Percentiles rank a stretch among this genome's conserved stretches.
phyloP scores from a whole-genome alignment of 495 filamentous ascomycete genomes.

The Schizothecium vesticola region DNA sequence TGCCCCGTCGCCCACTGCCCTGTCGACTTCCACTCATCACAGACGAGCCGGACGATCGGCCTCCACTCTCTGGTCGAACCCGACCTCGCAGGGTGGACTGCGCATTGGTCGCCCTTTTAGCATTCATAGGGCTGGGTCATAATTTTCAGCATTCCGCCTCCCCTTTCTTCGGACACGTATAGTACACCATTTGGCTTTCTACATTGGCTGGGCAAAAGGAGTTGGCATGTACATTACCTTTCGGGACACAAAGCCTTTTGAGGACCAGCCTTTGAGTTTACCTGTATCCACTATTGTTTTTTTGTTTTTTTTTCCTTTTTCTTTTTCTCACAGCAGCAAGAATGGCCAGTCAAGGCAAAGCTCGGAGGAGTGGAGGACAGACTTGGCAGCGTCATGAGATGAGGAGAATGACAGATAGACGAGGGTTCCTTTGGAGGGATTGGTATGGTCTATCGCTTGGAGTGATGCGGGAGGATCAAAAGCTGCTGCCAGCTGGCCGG shows the following conservation, averaged over 20 bases:
- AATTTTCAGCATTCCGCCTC: not conserved
- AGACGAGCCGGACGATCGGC: not conserved
- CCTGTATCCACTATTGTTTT: not conserved
- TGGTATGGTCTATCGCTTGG: not conserved
- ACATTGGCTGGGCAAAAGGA: not conserved
- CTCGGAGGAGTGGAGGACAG: not conserved
- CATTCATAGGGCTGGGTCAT: not conserved
- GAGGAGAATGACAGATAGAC: not conserved
- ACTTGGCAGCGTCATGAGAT: not conserved
- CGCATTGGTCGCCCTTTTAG: not conserved
- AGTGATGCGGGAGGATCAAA: not conserved
- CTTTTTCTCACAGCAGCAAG: not conserved
- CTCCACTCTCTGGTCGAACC: not conserved
- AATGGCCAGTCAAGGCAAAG: not conserved
- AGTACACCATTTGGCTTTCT: conserved; percentile 3
- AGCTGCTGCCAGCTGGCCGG: not conserved
- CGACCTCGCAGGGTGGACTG: not conserved
- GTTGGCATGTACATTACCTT: not conserved
- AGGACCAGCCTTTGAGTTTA: not conserved
- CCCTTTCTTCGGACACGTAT: not conserved
- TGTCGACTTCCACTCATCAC: not conserved
- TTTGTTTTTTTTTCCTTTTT: not conserved
- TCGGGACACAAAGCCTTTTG: not conserved
- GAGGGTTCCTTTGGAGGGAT: not conserved
- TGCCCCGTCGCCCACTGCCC: not conserved